Evolutionary conservation across 768 basidiomycete species (phyloP).

Genomic region (Xerocomus spinulosus): DNA sequence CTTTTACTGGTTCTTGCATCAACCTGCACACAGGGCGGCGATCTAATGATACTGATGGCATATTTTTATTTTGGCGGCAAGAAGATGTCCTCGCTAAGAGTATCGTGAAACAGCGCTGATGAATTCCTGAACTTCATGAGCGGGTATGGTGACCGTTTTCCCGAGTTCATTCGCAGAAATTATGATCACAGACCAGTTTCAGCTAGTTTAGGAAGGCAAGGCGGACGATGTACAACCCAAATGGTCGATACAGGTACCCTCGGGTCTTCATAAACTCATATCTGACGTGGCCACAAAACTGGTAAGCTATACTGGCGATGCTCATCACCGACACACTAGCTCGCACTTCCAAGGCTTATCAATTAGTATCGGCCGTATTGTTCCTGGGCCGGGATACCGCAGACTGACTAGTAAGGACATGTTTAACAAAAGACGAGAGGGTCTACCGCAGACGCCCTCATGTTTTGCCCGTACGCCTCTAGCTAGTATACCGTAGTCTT

Average conservation of each 20-base stretch:
- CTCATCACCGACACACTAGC: constrained; percentile 65
- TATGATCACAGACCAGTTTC: constrained; percentile 64
- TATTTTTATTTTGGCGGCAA: no score
- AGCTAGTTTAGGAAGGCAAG: constrained; percentile 66
- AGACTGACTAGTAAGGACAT: no score
- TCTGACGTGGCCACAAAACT: constrained; percentile 50
- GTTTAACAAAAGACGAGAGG: no score
- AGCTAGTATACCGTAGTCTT: no score
- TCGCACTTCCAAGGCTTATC: constrained; percentile 74
- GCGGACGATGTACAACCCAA: constrained; percentile 79
- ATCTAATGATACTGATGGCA: no score
- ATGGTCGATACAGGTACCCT: constrained; percentile 75
- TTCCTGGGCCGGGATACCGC: no score
- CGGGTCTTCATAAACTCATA: constrained; percentile 53
- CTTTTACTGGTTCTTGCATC: constrained; percentile 42
- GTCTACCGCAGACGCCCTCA: no score
- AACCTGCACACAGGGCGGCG: not conserved
- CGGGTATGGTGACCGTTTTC: constrained; percentile 83
- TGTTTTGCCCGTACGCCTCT: no score
- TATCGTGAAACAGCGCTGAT: constrained; percentile 36
- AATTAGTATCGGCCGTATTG: constrained; percentile 71
- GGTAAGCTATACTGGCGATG: constrained; percentile 68
- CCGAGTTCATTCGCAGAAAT: constrained; percentile 82
- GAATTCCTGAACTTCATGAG: constrained; percentile 75
- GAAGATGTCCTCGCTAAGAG: not conserved